Evolutionary conservation across 352 stramenopile species (phyloP).

Genomic region (Thalassiosira mediterranea): DNA sequence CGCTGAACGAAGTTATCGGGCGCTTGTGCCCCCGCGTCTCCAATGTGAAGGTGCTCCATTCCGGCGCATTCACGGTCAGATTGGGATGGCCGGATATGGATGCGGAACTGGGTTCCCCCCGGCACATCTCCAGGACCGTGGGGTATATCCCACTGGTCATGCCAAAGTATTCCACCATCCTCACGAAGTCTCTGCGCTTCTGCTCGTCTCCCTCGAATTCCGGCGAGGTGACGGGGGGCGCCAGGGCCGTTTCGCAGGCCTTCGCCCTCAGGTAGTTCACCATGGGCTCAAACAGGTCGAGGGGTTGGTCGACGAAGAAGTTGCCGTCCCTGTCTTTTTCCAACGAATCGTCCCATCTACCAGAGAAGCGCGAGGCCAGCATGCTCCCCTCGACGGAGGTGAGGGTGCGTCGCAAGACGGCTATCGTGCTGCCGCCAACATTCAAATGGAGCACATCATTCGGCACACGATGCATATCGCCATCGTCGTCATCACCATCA

Average conservation of each 20-base stretch:
- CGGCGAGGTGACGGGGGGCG: constrained; percentile 41
- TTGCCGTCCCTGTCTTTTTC: constrained; percentile 70
- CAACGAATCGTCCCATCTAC: constrained; percentile 65
- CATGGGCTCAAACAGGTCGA: constrained; percentile 58
- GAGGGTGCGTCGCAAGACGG: constrained; percentile 63
- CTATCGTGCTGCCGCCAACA: constrained; percentile 59
- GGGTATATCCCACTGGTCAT: constrained; percentile 62
- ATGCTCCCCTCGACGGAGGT: constrained; percentile 60
- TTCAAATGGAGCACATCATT: constrained; percentile 74
- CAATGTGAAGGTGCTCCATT: constrained; percentile 52
- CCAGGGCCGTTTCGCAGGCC: constrained; percentile 42
- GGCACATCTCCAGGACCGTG: constrained; percentile 49
- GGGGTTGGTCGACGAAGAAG: constrained; percentile 73
- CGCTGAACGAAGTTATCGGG: constrained; percentile 49
- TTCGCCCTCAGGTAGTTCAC: constrained; percentile 63
- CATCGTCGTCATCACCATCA: constrained; percentile 3
- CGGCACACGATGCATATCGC: not conserved
- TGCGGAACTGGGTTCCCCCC: constrained; percentile 32
- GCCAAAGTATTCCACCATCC: constrained; percentile 69
- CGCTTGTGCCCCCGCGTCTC: constrained; percentile 46
- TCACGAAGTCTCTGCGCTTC: constrained; percentile 46
- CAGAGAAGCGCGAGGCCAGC: constrained; percentile 67
- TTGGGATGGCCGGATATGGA: constrained; percentile 41
- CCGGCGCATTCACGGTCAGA: constrained; percentile 22
- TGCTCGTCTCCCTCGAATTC: constrained; percentile 37